Evolutionary conservation across 106 monocot species (phyloP).

Genomic region (Iris macrosiphon): DNA sequence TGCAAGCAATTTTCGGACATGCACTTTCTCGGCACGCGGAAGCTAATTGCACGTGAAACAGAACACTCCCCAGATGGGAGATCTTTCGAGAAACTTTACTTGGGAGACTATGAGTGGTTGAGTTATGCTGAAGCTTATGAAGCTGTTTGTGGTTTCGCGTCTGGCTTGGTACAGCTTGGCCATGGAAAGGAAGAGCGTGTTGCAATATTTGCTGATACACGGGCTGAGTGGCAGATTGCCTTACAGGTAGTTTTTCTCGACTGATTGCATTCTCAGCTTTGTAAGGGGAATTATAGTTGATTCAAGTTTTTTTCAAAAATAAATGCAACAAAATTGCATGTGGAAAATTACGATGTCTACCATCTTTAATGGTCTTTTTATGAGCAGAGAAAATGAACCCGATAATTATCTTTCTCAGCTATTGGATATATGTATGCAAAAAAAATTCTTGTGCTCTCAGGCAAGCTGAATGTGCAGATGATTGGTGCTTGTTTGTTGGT

Average conservation of each 20-base stretch:
- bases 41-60: conserved; percentile 61
- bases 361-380: no score
- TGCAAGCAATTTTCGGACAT: conserved; percentile 50
- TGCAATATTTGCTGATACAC: conserved; percentile 94
- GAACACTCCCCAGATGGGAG: conserved; percentile 64
- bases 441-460: no score
- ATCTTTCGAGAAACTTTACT: conserved; percentile 93
- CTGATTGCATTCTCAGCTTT: no score
- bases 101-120: conserved; percentile 82
- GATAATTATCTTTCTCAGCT: no score
- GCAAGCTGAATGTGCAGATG: no score
- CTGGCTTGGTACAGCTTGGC: conserved; percentile 70
- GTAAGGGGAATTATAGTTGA: no score
- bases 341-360: no score
- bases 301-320: no score
- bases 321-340: no score
- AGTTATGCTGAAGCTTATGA: conserved; percentile 60
- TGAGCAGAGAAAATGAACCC: no score
- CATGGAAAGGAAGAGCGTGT: conserved; percentile 68
- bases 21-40: conserved; percentile 64
- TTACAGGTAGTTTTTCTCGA: conserved; percentile 63
- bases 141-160: conserved; percentile 61
- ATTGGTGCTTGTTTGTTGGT: no score
- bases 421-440: no score
- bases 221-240: conserved; percentile 84